These are phyloP conservation scores for Oryza coarctata DNA, from an alignment of 176 grass and related monocot species.

Conservation along the genomic window DNA sequence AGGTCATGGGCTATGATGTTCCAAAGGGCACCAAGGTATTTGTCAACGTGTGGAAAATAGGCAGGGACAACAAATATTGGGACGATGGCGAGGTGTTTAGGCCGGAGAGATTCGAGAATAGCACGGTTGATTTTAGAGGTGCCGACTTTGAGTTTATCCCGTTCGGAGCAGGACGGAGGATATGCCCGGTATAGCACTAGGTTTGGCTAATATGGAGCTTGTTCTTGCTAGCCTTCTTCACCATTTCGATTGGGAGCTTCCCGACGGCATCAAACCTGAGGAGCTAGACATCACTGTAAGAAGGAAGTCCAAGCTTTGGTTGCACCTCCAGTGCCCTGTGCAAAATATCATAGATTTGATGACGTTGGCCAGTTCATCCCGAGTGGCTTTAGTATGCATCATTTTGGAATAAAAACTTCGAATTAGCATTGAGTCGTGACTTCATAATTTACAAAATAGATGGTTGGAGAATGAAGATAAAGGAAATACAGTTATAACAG, in stretches of 20 bases:
- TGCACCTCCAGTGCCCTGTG: not conserved
- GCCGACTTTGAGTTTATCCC: slow-evolving; percentile 23
- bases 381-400: too few relatives aligned
- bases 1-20: slow-evolving; percentile 36
- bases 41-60: slow-evolving; percentile 38
- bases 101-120: slow-evolving; percentile 25
- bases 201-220: slow-evolving; percentile 21
- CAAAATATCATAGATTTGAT: too few relatives aligned
- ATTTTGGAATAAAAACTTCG: too few relatives aligned
- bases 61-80: not conserved
- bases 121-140: slow-evolving; percentile 16
- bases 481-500: too few relatives aligned
- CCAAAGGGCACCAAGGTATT: slow-evolving; percentile 33
- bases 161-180: not conserved
- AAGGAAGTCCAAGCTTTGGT: slow-evolving; percentile 5
- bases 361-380: too few relatives aligned
- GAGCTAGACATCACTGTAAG: not conserved
- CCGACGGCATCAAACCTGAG: not conserved
- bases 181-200: not conserved
- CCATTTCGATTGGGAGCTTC: slow-evolving; percentile 30
- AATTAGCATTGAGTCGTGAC: too few relatives aligned
- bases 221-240: slow-evolving; percentile 23
- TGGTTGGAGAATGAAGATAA: too few relatives aligned
- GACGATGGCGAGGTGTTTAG: slow-evolving; percentile 9
- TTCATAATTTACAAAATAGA: too few relatives aligned